Conservation (phyloP, 345 rosid species). For the Syzygium jambos region DNA sequence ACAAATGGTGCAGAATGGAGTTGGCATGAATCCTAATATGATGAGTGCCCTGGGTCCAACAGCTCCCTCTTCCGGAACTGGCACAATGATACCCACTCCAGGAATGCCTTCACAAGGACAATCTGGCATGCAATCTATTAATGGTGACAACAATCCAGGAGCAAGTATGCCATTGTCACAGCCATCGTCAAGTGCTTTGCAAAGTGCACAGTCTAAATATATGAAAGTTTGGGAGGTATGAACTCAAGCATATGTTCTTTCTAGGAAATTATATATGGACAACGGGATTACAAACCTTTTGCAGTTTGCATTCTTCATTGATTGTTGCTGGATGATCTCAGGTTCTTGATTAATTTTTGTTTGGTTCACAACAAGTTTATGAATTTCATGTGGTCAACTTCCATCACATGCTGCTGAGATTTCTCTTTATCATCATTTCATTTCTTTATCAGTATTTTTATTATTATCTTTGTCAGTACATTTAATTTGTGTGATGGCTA, state of each 20-base stretch:
- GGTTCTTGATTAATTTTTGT: not conserved
- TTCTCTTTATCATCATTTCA: not conserved
- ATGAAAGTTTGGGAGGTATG: conserved; percentile 97
- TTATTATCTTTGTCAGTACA: not conserved
- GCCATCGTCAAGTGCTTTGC: conserved; percentile 60
- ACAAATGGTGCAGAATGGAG: conserved; percentile 77
- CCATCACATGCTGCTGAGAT: not conserved
- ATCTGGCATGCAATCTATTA: conserved; percentile 48
- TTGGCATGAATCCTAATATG: conserved; percentile 68
- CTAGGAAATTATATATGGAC: not conserved
- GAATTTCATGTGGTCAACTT: not conserved
- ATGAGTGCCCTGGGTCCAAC: conserved; percentile 67
- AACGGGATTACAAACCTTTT: not conserved
- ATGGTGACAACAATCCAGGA: conserved; percentile 50
- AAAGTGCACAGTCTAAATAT: conserved; percentile 72
- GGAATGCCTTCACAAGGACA: conserved; percentile 80
- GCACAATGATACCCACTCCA: conserved; percentile 84
- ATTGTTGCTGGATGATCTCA: not conserved
- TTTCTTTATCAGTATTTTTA: not conserved
- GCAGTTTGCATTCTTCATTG: not conserved
- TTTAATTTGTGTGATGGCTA: not conserved
- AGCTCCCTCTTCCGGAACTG: conserved; percentile 54
- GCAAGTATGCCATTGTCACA: conserved; percentile 66
- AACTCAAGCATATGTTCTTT: not conserved
- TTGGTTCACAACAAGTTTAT: not conserved